Percentiles rank a stretch among this genome's conserved stretches.
Evolutionary conservation across 805 yeast genomes (phyloP).

Genomic region (Hanseniaspora clermontiae): DNA sequence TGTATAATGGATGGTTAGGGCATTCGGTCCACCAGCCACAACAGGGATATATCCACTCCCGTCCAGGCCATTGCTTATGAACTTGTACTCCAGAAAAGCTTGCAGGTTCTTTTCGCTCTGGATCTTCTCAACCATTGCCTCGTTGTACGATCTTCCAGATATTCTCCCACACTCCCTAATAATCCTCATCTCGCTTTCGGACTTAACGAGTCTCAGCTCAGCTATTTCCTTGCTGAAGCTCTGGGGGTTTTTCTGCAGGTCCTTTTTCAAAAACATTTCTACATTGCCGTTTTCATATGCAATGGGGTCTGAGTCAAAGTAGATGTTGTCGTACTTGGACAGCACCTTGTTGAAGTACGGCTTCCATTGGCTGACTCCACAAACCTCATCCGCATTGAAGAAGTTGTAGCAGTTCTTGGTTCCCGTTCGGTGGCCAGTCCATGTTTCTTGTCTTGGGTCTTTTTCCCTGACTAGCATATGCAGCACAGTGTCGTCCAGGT

Average conservation of each 20-base stretch:
- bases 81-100: conserved; percentile 68
- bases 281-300: conserved; percentile 21
- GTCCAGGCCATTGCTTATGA: conserved; percentile 80
- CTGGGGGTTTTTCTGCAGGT: conserved; percentile 20
- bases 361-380: conserved; percentile 35
- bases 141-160: conserved; percentile 72
- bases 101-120: conserved; percentile 65
- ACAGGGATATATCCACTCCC: conserved; percentile 87
- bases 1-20: conserved; percentile 86
- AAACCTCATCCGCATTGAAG: conserved; percentile 76
- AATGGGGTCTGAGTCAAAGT: conserved; percentile 35
- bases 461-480: conserved; percentile 81
- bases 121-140: conserved; percentile 59
- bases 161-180: conserved; percentile 76
- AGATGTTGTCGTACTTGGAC: conserved; percentile 38
- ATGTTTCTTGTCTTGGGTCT: conserved; percentile 62
- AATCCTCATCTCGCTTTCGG: conserved; percentile 58
- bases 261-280: conserved; percentile 22
- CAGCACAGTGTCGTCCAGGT: conserved; percentile 43
- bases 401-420: conserved; percentile 64
- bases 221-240: conserved; percentile 20
- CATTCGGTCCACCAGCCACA: conserved; percentile 85
- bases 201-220: conserved; percentile 50
- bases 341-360: conserved; percentile 38
- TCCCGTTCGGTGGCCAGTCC: conserved; percentile 95